Evolutionary conservation across 2,329 filamentous ascomycete species (phyloP).

Genomic region (Epicoccum nigrum): DNA sequence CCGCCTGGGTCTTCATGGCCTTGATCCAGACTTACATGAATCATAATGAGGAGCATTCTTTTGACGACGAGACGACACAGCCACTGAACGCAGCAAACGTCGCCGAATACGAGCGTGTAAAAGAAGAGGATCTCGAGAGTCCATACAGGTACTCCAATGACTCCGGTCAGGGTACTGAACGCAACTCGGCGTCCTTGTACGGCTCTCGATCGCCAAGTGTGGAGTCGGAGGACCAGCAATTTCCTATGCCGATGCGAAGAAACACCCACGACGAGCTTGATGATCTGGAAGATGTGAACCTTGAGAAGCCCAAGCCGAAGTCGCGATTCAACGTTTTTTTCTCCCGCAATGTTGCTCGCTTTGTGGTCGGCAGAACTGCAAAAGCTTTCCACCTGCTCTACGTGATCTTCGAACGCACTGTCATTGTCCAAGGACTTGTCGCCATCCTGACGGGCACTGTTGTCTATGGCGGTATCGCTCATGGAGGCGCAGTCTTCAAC

Average conservation of each 20-base stretch:
- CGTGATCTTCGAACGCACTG: slow-evolving; percentile 73
- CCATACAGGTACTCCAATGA: slow-evolving; percentile 51
- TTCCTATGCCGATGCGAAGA: slow-evolving; percentile 48
- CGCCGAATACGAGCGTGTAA: slow-evolving; percentile 48
- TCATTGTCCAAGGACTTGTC: slow-evolving; percentile 79
- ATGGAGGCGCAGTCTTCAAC: slow-evolving; percentile 73
- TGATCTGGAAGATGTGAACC: slow-evolving; percentile 55
- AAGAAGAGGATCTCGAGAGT: slow-evolving; percentile 32
- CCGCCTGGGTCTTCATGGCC: slow-evolving; percentile 72
- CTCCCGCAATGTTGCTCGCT: slow-evolving; percentile 59
- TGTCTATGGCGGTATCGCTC: slow-evolving; percentile 82
- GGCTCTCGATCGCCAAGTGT: slow-evolving; percentile 69
- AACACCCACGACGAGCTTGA: slow-evolving; percentile 49
- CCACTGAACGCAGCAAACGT: slow-evolving; percentile 46
- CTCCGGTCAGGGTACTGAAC: slow-evolving; percentile 71
- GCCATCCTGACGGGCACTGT: slow-evolving; percentile 74
- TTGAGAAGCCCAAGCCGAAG: slow-evolving; percentile 50
- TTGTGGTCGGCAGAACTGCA: slow-evolving; percentile 63
- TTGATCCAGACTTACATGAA: slow-evolving; percentile 67
- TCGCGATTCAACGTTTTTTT: slow-evolving; percentile 60
- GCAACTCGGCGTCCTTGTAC: slow-evolving; percentile 68
- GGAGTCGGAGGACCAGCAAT: slow-evolving; percentile 50
- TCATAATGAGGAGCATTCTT: slow-evolving; percentile 43
- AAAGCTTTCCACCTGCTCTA: slow-evolving; percentile 66
- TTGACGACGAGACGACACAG: slow-evolving; percentile 27